phyloP scores from a whole-genome alignment of 2,329 filamentous ascomycete genomes.

The Beauveria australis region DNA sequence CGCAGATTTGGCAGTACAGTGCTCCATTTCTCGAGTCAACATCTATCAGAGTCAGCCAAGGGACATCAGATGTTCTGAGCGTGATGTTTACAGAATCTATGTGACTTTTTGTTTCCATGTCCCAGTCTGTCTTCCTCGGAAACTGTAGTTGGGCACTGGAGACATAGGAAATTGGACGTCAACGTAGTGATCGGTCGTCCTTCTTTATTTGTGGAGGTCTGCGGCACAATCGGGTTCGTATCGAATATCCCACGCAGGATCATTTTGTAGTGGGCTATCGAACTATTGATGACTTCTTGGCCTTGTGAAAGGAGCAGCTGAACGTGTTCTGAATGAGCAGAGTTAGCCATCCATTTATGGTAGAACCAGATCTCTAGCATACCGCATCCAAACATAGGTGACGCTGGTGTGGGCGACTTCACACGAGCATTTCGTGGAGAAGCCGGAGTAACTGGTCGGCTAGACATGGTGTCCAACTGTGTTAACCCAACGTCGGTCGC shows the following conservation, averaged over 20 bases:
- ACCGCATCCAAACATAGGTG: conserved; percentile 58
- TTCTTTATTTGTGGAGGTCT: conserved; percentile 54
- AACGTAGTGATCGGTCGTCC: conserved; percentile 51
- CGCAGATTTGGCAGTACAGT: conserved; percentile 73
- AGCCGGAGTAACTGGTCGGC: conserved; percentile 40
- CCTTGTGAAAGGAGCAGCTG: conserved; percentile 55
- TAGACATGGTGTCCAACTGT: conserved; percentile 29
- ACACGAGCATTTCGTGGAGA: conserved; percentile 51
- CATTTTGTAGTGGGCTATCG: conserved; percentile 63
- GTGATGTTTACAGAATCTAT: conserved; percentile 59
- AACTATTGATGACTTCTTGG: conserved; percentile 58
- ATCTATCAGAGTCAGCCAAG: conserved; percentile 39
- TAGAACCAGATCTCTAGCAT: conserved; percentile 21
- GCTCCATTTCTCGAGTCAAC: conserved; percentile 69
- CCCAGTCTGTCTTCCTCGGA: conserved; percentile 56
- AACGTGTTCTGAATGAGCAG: conserved; percentile 53
- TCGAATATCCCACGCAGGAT: conserved; percentile 65
- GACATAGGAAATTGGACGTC: conserved; percentile 62
- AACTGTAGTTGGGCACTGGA: conserved; percentile 65
- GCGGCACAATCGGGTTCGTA: conserved; percentile 53
- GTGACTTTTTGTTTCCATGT: conserved; percentile 61
- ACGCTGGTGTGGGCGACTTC: conserved; percentile 50
- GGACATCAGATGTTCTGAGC: background rate
- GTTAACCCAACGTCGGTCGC: background rate
- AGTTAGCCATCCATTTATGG: conserved; percentile 21